phyloP scores from a whole-genome alignment of 2,329 filamentous ascomycete species.

The Trichophyton mentagrophytes region DNA sequence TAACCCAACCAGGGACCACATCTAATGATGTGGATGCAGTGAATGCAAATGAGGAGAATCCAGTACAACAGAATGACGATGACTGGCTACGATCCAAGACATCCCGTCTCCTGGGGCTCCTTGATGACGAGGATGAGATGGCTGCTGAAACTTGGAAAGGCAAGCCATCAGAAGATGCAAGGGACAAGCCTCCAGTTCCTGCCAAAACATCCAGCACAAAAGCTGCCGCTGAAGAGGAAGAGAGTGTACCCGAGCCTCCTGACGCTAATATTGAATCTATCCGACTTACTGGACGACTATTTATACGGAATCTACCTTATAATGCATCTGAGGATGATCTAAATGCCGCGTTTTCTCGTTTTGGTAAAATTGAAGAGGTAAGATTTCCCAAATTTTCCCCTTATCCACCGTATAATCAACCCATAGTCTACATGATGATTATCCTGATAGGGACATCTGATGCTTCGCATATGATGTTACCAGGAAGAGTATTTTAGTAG shows the following conservation, averaged over 20 bases:
- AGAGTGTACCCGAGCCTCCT: slow-evolving; percentile 22
- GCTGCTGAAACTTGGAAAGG: slow-evolving; percentile 8
- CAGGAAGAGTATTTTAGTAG: slow-evolving; percentile 99
- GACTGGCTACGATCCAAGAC: slow-evolving; percentile 90
- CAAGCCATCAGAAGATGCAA: slow-evolving; percentile 6
- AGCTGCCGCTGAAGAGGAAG: slow-evolving; percentile 16
- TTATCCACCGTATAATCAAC: not conserved
- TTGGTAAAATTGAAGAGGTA: slow-evolving; percentile 79
- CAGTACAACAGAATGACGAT: slow-evolving; percentile 49
- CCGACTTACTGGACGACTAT: slow-evolving; percentile 61
- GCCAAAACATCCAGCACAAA: not conserved
- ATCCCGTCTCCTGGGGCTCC: slow-evolving; percentile 69
- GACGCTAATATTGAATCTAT: slow-evolving; percentile 49
- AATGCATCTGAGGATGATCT: slow-evolving; percentile 66
- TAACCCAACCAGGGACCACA: not conserved
- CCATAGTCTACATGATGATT: slow-evolving; percentile 62
- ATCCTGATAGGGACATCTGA: slow-evolving; percentile 99
- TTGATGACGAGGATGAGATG: slow-evolving; percentile 49
- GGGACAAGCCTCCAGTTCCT: not conserved
- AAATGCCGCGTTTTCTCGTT: slow-evolving; percentile 53
- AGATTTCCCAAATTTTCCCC: slow-evolving; percentile 27
- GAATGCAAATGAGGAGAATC: slow-evolving; percentile 15
- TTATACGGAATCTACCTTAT: slow-evolving; percentile 81
- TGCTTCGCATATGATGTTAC: slow-evolving; percentile 85
- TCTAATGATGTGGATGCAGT: not conserved